phyloP scores from a whole-genome alignment of 2,329 filamentous ascomycete species.

The Calonectria naviculata region DNA sequence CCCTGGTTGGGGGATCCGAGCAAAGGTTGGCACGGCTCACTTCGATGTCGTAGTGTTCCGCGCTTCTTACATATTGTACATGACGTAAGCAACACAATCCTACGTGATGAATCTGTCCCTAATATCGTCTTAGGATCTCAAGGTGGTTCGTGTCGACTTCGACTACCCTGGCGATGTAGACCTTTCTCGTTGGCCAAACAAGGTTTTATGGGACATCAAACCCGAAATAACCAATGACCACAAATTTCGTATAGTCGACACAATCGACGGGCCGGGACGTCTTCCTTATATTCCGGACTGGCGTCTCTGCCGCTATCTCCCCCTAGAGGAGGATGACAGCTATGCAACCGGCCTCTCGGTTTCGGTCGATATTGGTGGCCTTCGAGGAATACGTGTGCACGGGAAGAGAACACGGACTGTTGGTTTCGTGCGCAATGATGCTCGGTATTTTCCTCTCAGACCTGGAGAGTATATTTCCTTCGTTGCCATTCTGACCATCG shows the following conservation, averaged over 20 bases:
- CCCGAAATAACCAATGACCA: not conserved
- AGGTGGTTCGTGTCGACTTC: slow-evolving; percentile 8
- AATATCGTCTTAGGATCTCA: not conserved
- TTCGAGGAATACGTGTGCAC: not conserved
- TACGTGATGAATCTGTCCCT: not conserved
- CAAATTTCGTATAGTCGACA: not conserved
- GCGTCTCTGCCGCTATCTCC: not conserved
- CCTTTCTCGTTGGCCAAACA: not conserved
- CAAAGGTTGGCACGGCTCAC: not conserved
- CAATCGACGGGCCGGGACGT: not conserved
- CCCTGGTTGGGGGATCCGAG: not conserved
- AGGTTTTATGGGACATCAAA: slow-evolving; percentile 9
- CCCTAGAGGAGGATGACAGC: not conserved
- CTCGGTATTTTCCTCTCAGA: not conserved
- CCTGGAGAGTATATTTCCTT: not conserved
- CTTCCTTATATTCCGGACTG: not conserved
- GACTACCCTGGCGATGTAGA: not conserved
- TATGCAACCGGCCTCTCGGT: not conserved
- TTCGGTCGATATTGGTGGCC: not conserved
- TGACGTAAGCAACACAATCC: not conserved
- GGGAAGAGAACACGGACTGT: not conserved
- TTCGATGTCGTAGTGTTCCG: not conserved
- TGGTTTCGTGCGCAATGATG: not conserved
- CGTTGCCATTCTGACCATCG: not conserved
- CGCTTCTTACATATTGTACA: not conserved